These are phyloP conservation scores for Pichia manshurica DNA, from an alignment of 805 yeast genomes.

Conservation along the genomic window DNA sequence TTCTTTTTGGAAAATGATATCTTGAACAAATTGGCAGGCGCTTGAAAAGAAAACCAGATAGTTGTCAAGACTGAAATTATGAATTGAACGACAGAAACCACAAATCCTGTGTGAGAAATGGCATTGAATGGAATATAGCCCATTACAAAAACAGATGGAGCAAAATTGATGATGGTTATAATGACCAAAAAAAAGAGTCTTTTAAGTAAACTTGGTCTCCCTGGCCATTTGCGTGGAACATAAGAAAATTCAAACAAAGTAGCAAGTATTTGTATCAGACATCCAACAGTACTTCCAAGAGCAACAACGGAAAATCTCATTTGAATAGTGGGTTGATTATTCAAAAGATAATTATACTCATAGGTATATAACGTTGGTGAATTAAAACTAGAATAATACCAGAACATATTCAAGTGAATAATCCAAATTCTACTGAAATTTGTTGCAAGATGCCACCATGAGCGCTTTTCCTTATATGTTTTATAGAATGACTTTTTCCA, in stretches of 20 bases:
- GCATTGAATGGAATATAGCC: conserved; percentile 33
- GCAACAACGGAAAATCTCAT: conserved; percentile 39
- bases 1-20: conserved; percentile 19
- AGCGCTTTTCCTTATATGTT: conserved; percentile 42
- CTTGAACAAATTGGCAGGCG: conserved; percentile 30
- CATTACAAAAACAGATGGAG: conserved; percentile 39
- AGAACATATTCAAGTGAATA: conserved; percentile 43
- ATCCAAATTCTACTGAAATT: conserved; percentile 51
- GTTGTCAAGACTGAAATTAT: conserved; percentile 37
- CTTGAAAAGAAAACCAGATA: conserved; percentile 38
- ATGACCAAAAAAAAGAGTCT: conserved; percentile 32
- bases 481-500: conserved; percentile 41
- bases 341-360: conserved; percentile 34
- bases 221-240: conserved; percentile 45
- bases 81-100: conserved; percentile 39
- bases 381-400: conserved; percentile 48
- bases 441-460: conserved; percentile 45
- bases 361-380: conserved; percentile 45
- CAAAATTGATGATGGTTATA: conserved; percentile 31
- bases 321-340: conserved; percentile 43
- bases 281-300: conserved; percentile 42
- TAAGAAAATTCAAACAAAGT: conserved; percentile 38
- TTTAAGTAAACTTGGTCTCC: conserved; percentile 34
- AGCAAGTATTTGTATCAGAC: conserved; percentile 36
- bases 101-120: conserved; percentile 32